Evolutionary conservation across 1,139 yeast genomes (phyloP), one percentile per base, ranked within the genome.

Genomic region (Taphrina flavorubra): DNA sequence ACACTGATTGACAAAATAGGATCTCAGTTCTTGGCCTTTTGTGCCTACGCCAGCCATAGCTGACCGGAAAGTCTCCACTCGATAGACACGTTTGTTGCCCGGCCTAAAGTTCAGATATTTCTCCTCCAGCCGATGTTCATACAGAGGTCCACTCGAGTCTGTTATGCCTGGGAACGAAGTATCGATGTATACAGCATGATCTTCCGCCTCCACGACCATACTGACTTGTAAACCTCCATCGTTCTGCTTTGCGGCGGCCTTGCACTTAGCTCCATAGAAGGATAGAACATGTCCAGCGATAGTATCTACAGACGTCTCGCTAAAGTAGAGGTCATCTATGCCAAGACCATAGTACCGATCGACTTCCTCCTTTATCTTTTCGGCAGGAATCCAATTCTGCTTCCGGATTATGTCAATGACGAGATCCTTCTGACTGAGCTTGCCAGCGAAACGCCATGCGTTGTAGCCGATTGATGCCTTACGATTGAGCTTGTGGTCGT

Each of bases 171-270:
- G 82, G 64, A 79, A 78, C 39, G 85, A 81, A 40, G 95, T 86
- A 77, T 91, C 97, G 77, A 94, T 91, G 79, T 89, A 94, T 37
- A 92, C 96, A 0, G 97, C 97, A 76, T 92, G 97, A 77, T 89
- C 94, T 18, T 86, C 89, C 64, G 86, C 85, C 78, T 90, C 95
- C 71, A 90, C 83, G 77, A 85, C 86, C 77, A 90, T 88, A 71
- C 87, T 90, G 74, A 90, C 87, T 73, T 86, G 84, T 16, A 91
- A 86, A 71, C 79, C 77, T 72, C 81, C 82, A 73, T 80, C 86
- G 71, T 79, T 84, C 16, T 56, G 51, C 10, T 31, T 47, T 14
- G 92, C 88, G 78, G 84, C 91, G 16, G 97, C 96, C 74, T 94
- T 95, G 70, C 94, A 86, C 78, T 94, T 94, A 72, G 97, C 94